These are phyloP conservation scores for Fusarium udum DNA, from an alignment of 2,329 filamentous ascomycete species.

Conservation along the genomic window DNA sequence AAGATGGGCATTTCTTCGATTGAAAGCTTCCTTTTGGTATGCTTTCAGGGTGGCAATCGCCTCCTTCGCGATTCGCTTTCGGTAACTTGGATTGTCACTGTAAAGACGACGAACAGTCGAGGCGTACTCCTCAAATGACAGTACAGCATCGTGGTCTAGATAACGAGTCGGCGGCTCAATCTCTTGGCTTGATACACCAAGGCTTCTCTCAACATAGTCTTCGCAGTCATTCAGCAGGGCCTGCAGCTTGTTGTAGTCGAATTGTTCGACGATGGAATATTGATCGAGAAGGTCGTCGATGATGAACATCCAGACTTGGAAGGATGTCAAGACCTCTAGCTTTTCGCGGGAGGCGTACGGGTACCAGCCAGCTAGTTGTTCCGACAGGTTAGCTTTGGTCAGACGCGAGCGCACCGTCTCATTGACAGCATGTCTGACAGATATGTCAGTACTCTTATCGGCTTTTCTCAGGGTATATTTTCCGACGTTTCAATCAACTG, in stretches of 20 bases:
- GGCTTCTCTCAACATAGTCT: neutral
- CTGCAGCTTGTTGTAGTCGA: neutral
- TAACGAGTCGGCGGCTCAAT: neutral
- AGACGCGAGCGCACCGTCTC: neutral
- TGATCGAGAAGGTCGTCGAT: neutral
- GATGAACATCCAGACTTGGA: neutral
- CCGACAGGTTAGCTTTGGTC: neutral
- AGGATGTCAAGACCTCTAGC: neutral
- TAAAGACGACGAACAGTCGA: neutral
- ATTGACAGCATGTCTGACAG: neutral
- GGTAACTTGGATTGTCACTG: neutral
- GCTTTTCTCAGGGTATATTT: fast-evolving
- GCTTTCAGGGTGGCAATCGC: neutral
- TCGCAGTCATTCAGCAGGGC: neutral
- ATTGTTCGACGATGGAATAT: neutral
- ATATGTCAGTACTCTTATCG: neutral
- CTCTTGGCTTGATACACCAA: neutral
- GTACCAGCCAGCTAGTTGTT: neutral
- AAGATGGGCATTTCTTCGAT: neutral
- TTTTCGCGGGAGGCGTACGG: neutral
- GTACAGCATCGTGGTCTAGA: neutral
- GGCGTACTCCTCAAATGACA: neutral
- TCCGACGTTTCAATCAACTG: neutral
- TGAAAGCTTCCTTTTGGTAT: neutral
- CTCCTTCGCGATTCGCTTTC: neutral